Percentiles rank a stretch among this genome's conserved stretches.
phyloP scores from a whole-genome alignment of 2,329 filamentous ascomycete species.

The Alternaria triticina region DNA sequence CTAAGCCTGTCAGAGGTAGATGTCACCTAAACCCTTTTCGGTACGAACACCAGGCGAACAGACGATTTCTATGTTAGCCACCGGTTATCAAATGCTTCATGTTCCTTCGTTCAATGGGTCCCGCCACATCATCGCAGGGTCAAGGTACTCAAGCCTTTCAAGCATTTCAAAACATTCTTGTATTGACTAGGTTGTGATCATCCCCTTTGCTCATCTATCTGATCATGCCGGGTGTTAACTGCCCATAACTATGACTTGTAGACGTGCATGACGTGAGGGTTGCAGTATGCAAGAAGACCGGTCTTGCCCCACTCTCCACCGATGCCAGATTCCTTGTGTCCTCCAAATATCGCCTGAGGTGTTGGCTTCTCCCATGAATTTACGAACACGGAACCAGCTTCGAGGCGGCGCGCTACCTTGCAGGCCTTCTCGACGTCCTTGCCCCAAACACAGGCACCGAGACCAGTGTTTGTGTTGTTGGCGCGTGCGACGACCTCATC shows the following conservation, averaged over 20 bases:
- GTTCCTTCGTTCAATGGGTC: not conserved
- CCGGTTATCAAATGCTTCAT: slow-evolving; percentile 5
- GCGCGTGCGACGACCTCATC: slow-evolving; percentile 55
- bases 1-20: slow-evolving; percentile 8
- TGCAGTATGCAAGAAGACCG: slow-evolving; percentile 56
- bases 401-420: slow-evolving; percentile 55
- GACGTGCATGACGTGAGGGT: slow-evolving; percentile 55
- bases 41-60: slow-evolving; percentile 1
- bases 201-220: not conserved
- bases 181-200: not conserved
- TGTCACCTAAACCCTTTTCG: not conserved
- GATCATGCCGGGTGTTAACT: not conserved
- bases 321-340: slow-evolving; percentile 79
- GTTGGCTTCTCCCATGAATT: slow-evolving; percentile 59
- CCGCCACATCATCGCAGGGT: not conserved
- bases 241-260: slow-evolving; percentile 45
- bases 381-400: slow-evolving; percentile 64
- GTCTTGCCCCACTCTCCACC: slow-evolving; percentile 68
- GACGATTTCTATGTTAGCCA: not conserved
- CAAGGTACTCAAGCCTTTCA: slow-evolving; percentile 1
- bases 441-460: slow-evolving; percentile 61
- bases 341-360: slow-evolving; percentile 67
- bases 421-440: slow-evolving; percentile 53
- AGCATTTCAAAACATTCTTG: slow-evolving; percentile 1
- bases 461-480: slow-evolving; percentile 58